Conservation (phyloP, 768 basidiomycete species). For the Clavaria fumosa region DNA sequence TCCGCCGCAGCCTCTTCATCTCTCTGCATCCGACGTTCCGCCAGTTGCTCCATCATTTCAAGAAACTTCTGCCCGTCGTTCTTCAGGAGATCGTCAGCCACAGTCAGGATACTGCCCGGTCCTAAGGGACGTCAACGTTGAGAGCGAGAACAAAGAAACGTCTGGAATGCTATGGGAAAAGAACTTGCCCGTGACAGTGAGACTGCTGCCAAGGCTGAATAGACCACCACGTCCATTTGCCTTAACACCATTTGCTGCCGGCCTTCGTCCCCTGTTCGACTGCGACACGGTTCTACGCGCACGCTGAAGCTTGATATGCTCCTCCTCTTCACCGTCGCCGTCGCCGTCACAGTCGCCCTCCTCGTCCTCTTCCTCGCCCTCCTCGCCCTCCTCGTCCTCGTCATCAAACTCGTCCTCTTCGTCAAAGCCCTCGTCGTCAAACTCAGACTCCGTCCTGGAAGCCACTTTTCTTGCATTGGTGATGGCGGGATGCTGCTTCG, state of each 20-base stretch:
- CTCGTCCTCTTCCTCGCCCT: constrained; percentile 37
- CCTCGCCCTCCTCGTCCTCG: constrained; percentile 39
- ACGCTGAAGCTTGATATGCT: constrained; percentile 17
- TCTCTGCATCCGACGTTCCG: constrained; percentile 83
- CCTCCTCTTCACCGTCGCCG: constrained; percentile 16
- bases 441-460: constrained; percentile 34
- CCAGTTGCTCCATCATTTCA: constrained; percentile 99
- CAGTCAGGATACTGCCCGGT: constrained; percentile 90
- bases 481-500: background rate
- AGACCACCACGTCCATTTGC: constrained; percentile 44
- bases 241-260: constrained; percentile 24
- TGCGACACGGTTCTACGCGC: constrained; percentile 24
- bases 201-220: constrained; percentile 65
- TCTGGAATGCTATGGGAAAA: constrained; percentile 6
- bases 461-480: constrained; percentile 21
- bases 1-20: constrained; percentile 48
- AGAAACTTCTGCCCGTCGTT: constrained; percentile 98
- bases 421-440: constrained; percentile 15
- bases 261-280: constrained; percentile 38
- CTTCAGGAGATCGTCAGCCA: constrained; percentile 95
- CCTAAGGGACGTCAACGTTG: constrained; percentile 38
- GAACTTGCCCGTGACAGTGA: constrained; percentile 66
- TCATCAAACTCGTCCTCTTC: constrained; percentile 34
- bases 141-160: constrained; percentile 7
- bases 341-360: constrained; percentile 24